Base-by-base conservation (phyloP, 139 green algal genomes). In the Pseudopediastrum boryanum region DNA sequence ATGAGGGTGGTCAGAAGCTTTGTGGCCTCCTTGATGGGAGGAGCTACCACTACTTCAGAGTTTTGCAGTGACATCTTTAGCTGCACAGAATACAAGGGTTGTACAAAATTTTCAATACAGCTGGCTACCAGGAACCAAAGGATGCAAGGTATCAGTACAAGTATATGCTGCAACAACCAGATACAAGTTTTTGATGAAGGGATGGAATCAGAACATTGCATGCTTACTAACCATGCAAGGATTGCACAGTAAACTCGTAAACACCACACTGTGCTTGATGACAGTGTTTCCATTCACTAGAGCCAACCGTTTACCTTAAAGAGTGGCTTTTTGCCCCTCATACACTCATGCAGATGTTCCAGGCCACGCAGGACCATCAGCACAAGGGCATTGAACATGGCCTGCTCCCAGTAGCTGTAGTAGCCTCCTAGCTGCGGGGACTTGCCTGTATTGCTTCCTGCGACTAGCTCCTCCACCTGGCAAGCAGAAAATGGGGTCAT, bases 331-430 rank as follows among this genome's bases (percentile, higher is more conserved):
- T 84, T 86, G 33, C 59, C 46, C 39, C 79, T 39, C 19, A 81
- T 63, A 13, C 81, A 48, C n/a, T 51, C 75, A 48, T 92, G 80
- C 58, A 97, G 85, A 19, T 62, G 82, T 9, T 59, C 77, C 89
- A 97, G 92, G 39, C 79, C 85, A 42, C 75, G 82, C 41, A 95
- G 75, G 35, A 95, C 90, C 87, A 95, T 91, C 6, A 51, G 71
- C 66, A 92, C 96, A 41, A 98, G 85, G 0, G 92, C 94, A 38
- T 89, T 85, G 84, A 96, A 98, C 48, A 98, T 89, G 31, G 81
- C 83, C 25, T 88, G 82, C 86, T 98, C 94, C 93, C 93, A 98
- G 86, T 94, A 93, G 2, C 66, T 51, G 76, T 97, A 98, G 85
- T 97, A 98, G 58, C 51, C 63, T 6, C 67, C 35, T 67, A 98